Percentiles rank a stretch among this genome's conserved stretches.
These are phyloP conservation scores for Microsporum canis DNA, from an alignment of 2,329 filamentous ascomycete genomes.

Conservation along the genomic window DNA sequence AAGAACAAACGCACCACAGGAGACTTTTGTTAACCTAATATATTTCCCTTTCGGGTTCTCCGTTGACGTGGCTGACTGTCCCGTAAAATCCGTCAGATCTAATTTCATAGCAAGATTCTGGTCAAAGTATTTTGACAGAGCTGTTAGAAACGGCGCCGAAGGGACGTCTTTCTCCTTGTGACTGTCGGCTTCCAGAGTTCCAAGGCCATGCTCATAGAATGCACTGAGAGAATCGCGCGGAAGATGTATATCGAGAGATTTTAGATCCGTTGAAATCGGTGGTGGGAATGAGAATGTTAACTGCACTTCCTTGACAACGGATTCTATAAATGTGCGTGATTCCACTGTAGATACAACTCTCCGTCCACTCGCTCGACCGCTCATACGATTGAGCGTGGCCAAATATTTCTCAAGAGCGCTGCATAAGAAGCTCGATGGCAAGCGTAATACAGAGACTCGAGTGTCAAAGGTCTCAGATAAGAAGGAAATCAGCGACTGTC, in stretches of 20 bases:
- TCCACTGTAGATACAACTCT: background rate
- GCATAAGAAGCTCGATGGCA: constrained; percentile 38
- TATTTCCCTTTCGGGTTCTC: constrained; percentile 10
- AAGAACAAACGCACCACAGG: constrained; percentile 31
- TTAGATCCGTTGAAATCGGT: constrained; percentile 25
- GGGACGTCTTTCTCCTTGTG: constrained; percentile 9
- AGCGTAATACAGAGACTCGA: constrained; percentile 34
- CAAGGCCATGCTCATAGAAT: constrained; percentile 17
- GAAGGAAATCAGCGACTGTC: constrained; percentile 40
- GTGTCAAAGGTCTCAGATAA: constrained; percentile 41
- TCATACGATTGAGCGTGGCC: constrained; percentile 10
- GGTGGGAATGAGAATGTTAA: constrained; percentile 30
- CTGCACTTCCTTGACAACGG: constrained; percentile 30
- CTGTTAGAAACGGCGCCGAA: constrained; percentile 18
- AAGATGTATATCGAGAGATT: constrained; percentile 26
- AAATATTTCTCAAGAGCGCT: constrained; percentile 33
- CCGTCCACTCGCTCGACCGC: background rate
- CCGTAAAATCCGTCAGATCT: constrained; percentile 17
- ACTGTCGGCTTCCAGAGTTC: background rate
- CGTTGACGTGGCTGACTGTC: background rate
- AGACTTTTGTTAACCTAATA: constrained; percentile 28
- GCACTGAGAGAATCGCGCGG: constrained; percentile 20
- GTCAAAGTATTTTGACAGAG: constrained; percentile 27
- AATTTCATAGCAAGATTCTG: constrained; percentile 32
- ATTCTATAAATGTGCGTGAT: constrained; percentile 18